Evolutionary conservation across 2,329 filamentous ascomycete genomes (phyloP).

Genomic region (Rhynchosporium graminicola): DNA sequence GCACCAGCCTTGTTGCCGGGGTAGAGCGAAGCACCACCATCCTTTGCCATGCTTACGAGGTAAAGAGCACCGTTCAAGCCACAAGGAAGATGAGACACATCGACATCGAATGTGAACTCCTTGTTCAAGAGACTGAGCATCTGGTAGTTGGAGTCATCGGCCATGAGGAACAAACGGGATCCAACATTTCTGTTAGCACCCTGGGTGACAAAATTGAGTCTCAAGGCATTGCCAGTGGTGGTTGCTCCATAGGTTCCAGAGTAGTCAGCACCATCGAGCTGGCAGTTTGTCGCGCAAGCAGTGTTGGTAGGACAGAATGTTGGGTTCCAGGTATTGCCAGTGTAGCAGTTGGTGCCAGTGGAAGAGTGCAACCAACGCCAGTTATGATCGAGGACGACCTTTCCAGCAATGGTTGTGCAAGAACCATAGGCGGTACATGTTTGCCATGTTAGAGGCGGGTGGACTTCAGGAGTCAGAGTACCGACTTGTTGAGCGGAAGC

Average conservation of each 20-base stretch:
- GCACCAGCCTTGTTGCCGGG: conserved; percentile 58
- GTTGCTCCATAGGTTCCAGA: conserved; percentile 54
- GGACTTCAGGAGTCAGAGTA: conserved; percentile 48
- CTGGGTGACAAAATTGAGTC: conserved; percentile 58
- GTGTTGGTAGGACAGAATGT: conserved; percentile 47
- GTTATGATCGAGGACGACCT: conserved; percentile 56
- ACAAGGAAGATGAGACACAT: conserved; percentile 67
- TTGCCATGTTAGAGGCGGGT: conserved; percentile 54
- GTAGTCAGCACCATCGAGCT: conserved; percentile 56
- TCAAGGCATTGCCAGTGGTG: conserved; percentile 53
- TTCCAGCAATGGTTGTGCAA: conserved; percentile 51
- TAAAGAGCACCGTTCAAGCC: conserved; percentile 74
- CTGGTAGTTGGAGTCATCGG: conserved; percentile 61
- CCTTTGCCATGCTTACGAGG: conserved; percentile 61
- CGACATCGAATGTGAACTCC: conserved; percentile 52
- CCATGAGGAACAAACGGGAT: conserved; percentile 65
- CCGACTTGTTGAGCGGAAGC: conserved; percentile 51
- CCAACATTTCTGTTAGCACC: conserved; percentile 50
- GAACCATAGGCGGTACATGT: conserved; percentile 49
- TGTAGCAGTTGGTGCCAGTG: conserved; percentile 42
- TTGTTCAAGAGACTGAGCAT: conserved; percentile 59
- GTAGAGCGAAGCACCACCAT: conserved; percentile 57
- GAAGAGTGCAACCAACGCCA: conserved; percentile 58
- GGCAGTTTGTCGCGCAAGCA: conserved; percentile 52
- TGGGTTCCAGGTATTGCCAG: conserved; percentile 46